phyloP scores from a whole-genome alignment of 1,139 yeast genomes.

The Diutina neorugosa region DNA sequence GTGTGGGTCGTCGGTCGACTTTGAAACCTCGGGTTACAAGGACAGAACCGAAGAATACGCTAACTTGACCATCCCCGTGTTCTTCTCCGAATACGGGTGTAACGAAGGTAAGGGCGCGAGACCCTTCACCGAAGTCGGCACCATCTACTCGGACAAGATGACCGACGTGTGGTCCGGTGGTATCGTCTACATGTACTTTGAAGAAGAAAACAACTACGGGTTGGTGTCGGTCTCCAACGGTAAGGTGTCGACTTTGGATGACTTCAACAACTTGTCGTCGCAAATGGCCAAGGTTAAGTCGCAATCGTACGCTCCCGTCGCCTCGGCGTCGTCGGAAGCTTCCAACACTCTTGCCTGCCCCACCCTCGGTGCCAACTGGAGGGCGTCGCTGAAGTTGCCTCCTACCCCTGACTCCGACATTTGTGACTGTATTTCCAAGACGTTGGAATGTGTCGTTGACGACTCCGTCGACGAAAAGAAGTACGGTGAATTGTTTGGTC shows the following conservation, averaged over 20 bases:
- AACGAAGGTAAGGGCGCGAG: constrained; percentile 51
- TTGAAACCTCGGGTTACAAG: constrained; percentile 60
- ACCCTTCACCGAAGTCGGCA: constrained; percentile 52
- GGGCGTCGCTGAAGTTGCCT: constrained; percentile 42
- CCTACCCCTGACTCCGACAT: constrained; percentile 55
- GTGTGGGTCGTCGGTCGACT: constrained; percentile 66
- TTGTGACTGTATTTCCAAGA: constrained; percentile 42
- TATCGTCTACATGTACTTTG: constrained; percentile 61
- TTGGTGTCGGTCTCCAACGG: constrained; percentile 36
- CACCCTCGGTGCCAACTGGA: constrained; percentile 32
- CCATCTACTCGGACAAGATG: constrained; percentile 29
- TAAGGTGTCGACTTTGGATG: constrained; percentile 27
- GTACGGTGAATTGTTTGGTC: constrained; percentile 37
- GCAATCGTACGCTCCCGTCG: constrained; percentile 24
- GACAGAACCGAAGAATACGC: constrained; percentile 45
- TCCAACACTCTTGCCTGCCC: constrained; percentile 35
- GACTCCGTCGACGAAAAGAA: constrained; percentile 26
- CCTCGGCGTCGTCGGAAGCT: constrained; percentile 15
- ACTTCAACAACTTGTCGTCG: constrained; percentile 43
- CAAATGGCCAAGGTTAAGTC: constrained; percentile 35
- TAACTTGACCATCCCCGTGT: constrained; percentile 64
- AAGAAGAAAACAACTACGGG: constrained; percentile 66
- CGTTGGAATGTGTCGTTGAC: constrained; percentile 40
- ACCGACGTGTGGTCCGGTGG: constrained; percentile 83
- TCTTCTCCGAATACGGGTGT: constrained; percentile 91